phyloP scores from a whole-genome alignment of 768 basidiomycete genomes.

The Tremella fuciformis region DNA sequence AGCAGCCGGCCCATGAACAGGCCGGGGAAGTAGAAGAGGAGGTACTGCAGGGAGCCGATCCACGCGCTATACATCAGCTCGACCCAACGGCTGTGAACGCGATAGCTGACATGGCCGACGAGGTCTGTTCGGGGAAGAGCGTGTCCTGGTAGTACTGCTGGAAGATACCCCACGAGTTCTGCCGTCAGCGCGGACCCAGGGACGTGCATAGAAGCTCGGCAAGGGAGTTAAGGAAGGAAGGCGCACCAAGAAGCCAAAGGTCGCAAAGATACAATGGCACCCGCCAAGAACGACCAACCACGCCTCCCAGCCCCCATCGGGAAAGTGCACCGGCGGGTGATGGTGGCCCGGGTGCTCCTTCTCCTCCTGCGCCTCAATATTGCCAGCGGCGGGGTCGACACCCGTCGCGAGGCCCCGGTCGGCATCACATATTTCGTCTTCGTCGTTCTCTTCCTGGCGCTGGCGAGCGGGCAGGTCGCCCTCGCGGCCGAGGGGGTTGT shows the following conservation, averaged over 20 bases:
- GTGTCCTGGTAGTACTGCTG: constrained; percentile 4
- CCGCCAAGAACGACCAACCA: constrained; percentile 1
- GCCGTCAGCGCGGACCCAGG: not conserved
- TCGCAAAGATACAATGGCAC: constrained; percentile 4
- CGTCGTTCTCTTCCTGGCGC: no score
- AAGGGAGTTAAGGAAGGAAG: not conserved
- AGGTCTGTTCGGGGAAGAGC: constrained; percentile 1
- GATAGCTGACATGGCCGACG: constrained; percentile 1
- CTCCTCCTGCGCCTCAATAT: no score
- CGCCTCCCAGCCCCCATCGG: not conserved
- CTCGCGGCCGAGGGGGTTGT: no score
- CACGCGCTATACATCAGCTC: not conserved
- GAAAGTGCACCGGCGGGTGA: not conserved
- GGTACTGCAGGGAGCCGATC: constrained; percentile 3
- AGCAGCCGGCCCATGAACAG: constrained; percentile 3
- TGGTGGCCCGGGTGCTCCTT: no score
- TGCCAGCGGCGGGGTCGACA: no score
- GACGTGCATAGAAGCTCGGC: not conserved
- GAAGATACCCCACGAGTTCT: constrained; percentile 7
- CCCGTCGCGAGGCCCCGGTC: no score
- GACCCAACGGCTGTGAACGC: not conserved
- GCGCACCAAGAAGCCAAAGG: constrained; percentile 3
- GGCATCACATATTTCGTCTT: no score
- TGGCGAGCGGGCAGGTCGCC: no score
- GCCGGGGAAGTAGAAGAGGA: constrained; percentile 6